phyloP scores from a whole-genome alignment of 148 eudicot genomes.

The Chenopodium album region DNA sequence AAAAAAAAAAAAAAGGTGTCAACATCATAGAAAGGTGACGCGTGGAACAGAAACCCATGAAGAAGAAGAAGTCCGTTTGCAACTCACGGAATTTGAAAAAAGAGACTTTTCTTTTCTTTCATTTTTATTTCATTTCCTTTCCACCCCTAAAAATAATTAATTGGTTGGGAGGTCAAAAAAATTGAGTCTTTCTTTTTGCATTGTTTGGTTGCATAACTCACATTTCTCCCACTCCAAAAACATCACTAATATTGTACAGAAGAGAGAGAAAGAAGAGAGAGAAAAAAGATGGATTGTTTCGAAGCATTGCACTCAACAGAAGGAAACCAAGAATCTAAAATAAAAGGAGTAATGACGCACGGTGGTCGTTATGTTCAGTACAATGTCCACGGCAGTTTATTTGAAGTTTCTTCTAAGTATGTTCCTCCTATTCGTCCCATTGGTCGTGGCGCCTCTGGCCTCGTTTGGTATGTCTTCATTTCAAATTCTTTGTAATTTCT shows the following conservation, averaged over 20 bases:
- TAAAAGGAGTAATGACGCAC: slow-evolving; percentile 46
- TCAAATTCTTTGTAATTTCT: neutral
- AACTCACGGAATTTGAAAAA: slow-evolving; percentile 33
- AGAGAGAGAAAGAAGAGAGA: neutral
- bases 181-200: neutral
- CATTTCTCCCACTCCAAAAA: neutral
- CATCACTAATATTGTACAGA: neutral
- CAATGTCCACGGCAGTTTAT: slow-evolving; percentile 69
- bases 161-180: neutral
- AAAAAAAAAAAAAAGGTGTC: neutral
- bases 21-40: slow-evolving; percentile 6
- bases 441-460: slow-evolving; percentile 87
- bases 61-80: slow-evolving; percentile 16
- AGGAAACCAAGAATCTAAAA: slow-evolving; percentile 26
- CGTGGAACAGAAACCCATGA: slow-evolving; percentile 21
- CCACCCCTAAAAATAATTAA: no score
- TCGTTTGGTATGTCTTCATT: slow-evolving; percentile 52
- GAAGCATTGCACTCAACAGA: slow-evolving; percentile 35
- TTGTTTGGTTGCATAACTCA: slow-evolving; percentile 13
- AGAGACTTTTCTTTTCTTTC: neutral
- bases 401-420: slow-evolving; percentile 69
- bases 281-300: slow-evolving; percentile 33
- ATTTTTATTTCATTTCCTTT: neutral
- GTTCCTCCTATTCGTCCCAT: slow-evolving; percentile 78
- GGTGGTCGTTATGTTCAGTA: slow-evolving; percentile 64